Base-by-base conservation (phyloP, 139 green algal species). In the Nannochloris sp. region DNA sequence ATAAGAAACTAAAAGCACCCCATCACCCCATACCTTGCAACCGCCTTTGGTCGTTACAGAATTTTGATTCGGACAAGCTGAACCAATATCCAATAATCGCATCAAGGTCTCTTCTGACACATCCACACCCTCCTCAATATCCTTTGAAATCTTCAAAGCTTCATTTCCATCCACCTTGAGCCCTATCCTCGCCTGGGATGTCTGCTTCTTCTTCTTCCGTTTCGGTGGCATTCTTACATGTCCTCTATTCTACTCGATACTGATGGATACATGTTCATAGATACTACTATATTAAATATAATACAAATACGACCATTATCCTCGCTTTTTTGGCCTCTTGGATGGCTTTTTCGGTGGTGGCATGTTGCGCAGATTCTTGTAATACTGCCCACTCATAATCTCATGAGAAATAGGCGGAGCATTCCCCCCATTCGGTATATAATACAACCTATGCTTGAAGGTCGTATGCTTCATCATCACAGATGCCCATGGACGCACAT, bases 381-480 rank as follows among this genome's bases (percentile, higher is more conserved):
- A 58, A 29, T 58, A 37, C 14, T 58, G 51, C 36, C 25, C 31
- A 27, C 23, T 19, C 18, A 36, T 0, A 60, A 70, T 44, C 18
- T 59, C 63, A 44, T 25, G 0, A 18, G 62, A 48, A 36, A 68
- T 24, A 27, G 62, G 43, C 8, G 62, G 40, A 7, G 25, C 25
- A 10, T 14, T 44, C 7, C 62, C 67, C 29, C 62, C 62, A 36
- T 16, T 27, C 0, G 80, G 68, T 29, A 78, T 68, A 51, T 80
- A 76, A 68, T 95, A 93, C 10, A 80, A 53, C 25, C 87, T 78
- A 57, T 86, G 75, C 24, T 62, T 56, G 58, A 86, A 82, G 31
- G 59, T 44, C 43, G 78, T 66, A 46, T 95, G 88, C 68, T 64
- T 62, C 44, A 95, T 70, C 2, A 86, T 48, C 0, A 95, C 29